Evolutionary conservation across 768 basidiomycete species (phyloP).

Genomic region (Mycena belliarum): DNA sequence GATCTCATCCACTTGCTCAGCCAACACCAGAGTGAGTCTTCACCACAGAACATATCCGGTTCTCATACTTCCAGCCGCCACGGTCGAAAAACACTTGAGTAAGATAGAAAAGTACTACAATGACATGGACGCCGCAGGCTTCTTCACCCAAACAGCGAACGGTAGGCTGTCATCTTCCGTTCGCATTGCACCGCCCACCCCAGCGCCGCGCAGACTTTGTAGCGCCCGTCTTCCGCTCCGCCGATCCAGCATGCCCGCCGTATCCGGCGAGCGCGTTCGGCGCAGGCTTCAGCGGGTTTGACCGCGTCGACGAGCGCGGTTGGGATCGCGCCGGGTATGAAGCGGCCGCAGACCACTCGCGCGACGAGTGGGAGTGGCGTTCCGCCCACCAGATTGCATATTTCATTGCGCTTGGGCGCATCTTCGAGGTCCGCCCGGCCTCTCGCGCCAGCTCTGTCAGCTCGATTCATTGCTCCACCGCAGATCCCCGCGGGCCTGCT

Average conservation of each 20-base stretch:
- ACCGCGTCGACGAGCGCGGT: conserved; percentile 15
- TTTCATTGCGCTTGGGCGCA: conserved; percentile 15
- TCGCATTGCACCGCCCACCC: not conserved
- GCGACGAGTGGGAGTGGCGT: conserved; percentile 6
- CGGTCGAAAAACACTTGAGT: not conserved
- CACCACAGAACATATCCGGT: too few species aligned
- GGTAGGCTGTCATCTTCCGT: not conserved
- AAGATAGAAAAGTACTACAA: conserved; percentile 7
- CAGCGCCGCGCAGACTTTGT: not conserved
- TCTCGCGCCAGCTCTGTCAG: too few species aligned
- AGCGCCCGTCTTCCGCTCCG: not conserved
- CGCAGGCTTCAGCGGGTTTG: conserved; percentile 20
- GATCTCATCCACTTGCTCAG: not conserved
- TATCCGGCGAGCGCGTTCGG: conserved; percentile 14
- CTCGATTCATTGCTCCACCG: too few species aligned
- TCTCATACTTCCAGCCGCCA: conserved; percentile 1
- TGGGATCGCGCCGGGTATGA: conserved; percentile 18
- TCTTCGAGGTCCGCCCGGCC: conserved; percentile 6
- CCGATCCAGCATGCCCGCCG: not conserved
- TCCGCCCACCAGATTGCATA: conserved; percentile 18
- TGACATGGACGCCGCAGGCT: conserved; percentile 16
- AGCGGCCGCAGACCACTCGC: conserved; percentile 1
- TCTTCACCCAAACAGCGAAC: conserved; percentile 6
- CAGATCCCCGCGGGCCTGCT: conserved; percentile 15
- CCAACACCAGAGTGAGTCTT: conserved; percentile 2